These are phyloP conservation scores for Dactylellina drechsleri DNA, from an alignment of 2,329 filamentous ascomycete genomes.

Conservation along the genomic window DNA sequence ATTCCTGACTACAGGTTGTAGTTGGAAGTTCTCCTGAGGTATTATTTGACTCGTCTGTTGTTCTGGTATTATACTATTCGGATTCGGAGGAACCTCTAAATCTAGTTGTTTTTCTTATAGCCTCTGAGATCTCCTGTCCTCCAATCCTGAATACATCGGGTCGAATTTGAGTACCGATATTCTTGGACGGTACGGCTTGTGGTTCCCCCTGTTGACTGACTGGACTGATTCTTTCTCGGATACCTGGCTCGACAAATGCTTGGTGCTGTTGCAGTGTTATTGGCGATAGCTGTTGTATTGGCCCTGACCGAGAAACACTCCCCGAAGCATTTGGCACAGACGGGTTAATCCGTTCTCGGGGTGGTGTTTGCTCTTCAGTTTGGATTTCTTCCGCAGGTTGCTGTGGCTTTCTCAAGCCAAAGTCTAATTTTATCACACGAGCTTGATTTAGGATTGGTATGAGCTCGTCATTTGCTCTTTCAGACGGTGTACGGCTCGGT, in stretches of 20 bases:
- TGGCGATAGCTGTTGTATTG: not conserved
- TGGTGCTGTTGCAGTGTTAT: no score
- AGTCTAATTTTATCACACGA: not conserved
- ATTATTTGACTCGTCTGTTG: no score
- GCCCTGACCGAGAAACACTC: not conserved
- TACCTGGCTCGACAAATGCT: no score
- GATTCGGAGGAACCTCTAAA: not conserved
- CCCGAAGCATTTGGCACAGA: no score
- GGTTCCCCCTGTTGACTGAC: no score
- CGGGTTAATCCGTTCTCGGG: no score
- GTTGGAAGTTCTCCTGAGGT: no score
- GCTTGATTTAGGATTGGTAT: not conserved
- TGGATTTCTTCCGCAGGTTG: no score
- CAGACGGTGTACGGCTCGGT: not conserved
- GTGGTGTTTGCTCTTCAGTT: no score
- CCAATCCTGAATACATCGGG: not conserved
- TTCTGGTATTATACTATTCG: not conserved
- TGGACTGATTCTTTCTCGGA: no score
- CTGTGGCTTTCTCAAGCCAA: not conserved
- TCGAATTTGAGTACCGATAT: not conserved
- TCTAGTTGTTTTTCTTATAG: not conserved
- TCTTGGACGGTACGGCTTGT: no score
- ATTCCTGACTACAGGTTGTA: no score
- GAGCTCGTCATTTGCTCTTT: not conserved
- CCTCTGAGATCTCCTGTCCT: not conserved